Evolutionary conservation across 768 basidiomycete genomes (phyloP).

Genomic region (Suillus sp.): DNA sequence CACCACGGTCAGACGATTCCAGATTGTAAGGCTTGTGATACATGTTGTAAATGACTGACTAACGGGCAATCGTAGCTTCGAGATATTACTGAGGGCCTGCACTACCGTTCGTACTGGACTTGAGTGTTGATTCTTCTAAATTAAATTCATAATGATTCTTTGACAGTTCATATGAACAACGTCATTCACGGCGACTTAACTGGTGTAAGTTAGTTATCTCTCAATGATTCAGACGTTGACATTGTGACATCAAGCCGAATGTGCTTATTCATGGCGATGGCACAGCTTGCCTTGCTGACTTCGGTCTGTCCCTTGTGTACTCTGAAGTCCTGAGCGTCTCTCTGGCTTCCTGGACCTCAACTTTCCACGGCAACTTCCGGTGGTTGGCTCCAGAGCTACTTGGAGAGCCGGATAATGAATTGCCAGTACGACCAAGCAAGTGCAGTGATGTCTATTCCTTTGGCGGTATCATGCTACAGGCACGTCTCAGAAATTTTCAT

Average conservation of each 20-base stretch:
- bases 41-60: neutral
- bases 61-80: neutral
- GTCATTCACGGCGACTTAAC: slow-evolving; percentile 15
- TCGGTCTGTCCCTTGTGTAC: slow-evolving; percentile 45
- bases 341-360: slow-evolving; percentile 1
- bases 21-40: slow-evolving; percentile 17
- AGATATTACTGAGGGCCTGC: neutral
- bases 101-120: neutral
- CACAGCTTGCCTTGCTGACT: slow-evolving; percentile 43
- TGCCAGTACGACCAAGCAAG: neutral
- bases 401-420: neutral
- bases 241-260: slow-evolving; percentile 6
- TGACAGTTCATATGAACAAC: slow-evolving; percentile 2
- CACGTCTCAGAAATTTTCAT: slow-evolving; percentile 13
- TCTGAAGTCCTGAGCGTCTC: slow-evolving; percentile 34
- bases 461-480: slow-evolving; percentile 36
- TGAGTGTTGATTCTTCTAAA: neutral
- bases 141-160: neutral
- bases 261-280: slow-evolving; percentile 40
- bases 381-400: slow-evolving; percentile 46
- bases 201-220: slow-evolving; percentile 1
- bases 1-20: slow-evolving; percentile 15
- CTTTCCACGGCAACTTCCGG: slow-evolving; percentile 34
- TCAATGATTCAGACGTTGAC: neutral
- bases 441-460: slow-evolving; percentile 46